phyloP scores from a whole-genome alignment of 2,329 filamentous ascomycete genomes.

The Magnaporthiopsis incrustans region DNA sequence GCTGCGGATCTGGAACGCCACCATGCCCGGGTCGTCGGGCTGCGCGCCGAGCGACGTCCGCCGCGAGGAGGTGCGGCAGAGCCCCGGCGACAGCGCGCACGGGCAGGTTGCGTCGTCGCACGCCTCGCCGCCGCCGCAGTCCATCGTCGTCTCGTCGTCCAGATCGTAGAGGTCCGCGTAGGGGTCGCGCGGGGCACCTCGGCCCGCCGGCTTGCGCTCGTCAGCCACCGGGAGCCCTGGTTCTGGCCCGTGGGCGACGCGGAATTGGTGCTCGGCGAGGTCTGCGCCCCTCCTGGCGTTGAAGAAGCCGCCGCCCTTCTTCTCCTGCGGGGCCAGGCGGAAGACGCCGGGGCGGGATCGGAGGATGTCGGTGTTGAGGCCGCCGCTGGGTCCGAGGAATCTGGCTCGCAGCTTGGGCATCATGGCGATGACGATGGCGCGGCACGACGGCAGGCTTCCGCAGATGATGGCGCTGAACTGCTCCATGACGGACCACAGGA shows the following conservation, averaged over 20 bases:
- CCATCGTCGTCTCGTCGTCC: neutral
- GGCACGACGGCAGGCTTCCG: slow-evolving; percentile 6
- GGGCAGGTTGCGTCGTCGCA: neutral
- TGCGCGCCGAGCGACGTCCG: neutral
- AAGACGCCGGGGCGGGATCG: too few species aligned
- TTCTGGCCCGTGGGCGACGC: neutral
- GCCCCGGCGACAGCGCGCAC: neutral
- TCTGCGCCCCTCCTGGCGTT: neutral
- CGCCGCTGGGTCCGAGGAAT: neutral
- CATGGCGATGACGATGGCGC: slow-evolving; percentile 1
- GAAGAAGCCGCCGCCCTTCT: neutral
- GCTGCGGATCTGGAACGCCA: slow-evolving; percentile 3
- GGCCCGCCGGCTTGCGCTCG: neutral
- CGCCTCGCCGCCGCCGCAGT: neutral
- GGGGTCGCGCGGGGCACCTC: neutral
- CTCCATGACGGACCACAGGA: slow-evolving; percentile 7
- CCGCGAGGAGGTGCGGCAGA: neutral
- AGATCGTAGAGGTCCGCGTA: neutral
- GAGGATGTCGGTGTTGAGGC: neutral
- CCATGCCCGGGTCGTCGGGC: slow-evolving; percentile 2
- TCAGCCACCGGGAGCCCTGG: neutral
- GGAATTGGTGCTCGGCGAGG: neutral
- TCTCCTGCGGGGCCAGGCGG: neutral
- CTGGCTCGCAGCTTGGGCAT: neutral
- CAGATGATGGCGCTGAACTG: slow-evolving; percentile 8